Percentiles rank a stretch among this genome's conserved stretches.
Evolutionary conservation across 352 stramenopile genomes (phyloP).

Genomic region (Globisporangium viniferum): DNA sequence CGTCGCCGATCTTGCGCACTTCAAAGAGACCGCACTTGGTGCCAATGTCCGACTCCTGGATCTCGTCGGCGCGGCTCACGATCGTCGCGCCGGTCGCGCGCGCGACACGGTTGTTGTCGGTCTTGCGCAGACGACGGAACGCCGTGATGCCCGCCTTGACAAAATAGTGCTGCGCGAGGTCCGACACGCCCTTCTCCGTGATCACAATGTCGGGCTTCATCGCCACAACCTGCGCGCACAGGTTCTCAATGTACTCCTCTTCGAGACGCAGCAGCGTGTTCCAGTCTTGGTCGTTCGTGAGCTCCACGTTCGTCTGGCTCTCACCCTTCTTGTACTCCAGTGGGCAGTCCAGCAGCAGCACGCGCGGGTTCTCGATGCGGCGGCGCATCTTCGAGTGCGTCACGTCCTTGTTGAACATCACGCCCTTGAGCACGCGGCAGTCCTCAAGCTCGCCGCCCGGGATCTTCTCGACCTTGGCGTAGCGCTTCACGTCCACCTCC

Average conservation of each 20-base stretch:
- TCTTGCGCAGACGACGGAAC: slow-evolving; percentile 99
- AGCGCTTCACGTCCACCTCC: slow-evolving; percentile 99
- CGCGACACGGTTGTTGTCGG: slow-evolving; percentile 99
- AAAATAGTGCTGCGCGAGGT: slow-evolving; percentile 99
- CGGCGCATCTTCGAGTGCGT: slow-evolving; percentile 99
- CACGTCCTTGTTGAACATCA: slow-evolving; percentile 99
- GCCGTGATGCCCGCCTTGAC: slow-evolving; percentile 98
- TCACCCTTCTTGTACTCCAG: slow-evolving; percentile 99
- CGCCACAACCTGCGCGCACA: slow-evolving; percentile 98
- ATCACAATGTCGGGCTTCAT: slow-evolving; percentile 99
- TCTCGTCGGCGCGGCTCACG: slow-evolving; percentile 97
- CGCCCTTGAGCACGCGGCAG: slow-evolving; percentile 94
- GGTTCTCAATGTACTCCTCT: slow-evolving; percentile 99
- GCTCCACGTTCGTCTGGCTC: slow-evolving; percentile 96
- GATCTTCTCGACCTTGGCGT: slow-evolving; percentile 99
- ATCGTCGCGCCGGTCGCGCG: slow-evolving; percentile 97
- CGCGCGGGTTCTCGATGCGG: slow-evolving; percentile 97
- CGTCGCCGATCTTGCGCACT: slow-evolving; percentile 89
- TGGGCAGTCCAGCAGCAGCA: slow-evolving; percentile 98
- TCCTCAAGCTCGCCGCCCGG: slow-evolving; percentile 96
- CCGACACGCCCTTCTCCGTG: slow-evolving; percentile 99
- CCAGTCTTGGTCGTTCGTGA: slow-evolving; percentile 98
- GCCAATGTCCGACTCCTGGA: slow-evolving; percentile 98
- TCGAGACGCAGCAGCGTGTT: slow-evolving; percentile 98
- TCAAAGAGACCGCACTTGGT: slow-evolving; percentile 99